Evolutionary conservation across 1,139 yeast genomes (phyloP).

Genomic region (Yamadazyma jaroonii): DNA sequence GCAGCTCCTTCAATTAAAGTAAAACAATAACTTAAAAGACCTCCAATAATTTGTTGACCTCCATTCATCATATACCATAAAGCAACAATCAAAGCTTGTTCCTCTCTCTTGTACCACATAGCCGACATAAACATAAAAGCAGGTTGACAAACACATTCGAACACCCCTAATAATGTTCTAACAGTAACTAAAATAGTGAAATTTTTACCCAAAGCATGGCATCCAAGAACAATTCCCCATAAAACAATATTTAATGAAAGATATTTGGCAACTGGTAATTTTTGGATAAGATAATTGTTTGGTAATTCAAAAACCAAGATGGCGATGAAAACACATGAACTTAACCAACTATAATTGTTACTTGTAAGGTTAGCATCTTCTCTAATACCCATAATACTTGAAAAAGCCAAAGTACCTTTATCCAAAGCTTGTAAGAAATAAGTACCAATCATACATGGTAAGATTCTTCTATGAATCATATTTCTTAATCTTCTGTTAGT

Average conservation of each 20-base stretch:
- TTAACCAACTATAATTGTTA: constrained; percentile 39
- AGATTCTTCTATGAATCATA: constrained; percentile 20
- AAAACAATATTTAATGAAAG: constrained; percentile 31
- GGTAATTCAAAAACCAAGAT: constrained; percentile 48
- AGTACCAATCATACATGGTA: constrained; percentile 36
- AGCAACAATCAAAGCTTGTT: constrained; percentile 36
- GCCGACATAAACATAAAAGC: constrained; percentile 40
- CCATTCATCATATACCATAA: constrained; percentile 42
- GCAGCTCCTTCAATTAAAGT: constrained; percentile 29
- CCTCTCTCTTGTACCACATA: constrained; percentile 40
- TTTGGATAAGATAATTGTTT: constrained; percentile 36
- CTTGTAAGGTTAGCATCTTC: constrained; percentile 23
- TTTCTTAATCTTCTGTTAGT: constrained; percentile 18
- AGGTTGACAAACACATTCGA: constrained; percentile 46
- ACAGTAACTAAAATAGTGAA: constrained; percentile 41
- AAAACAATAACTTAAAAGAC: constrained; percentile 38
- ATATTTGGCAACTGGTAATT: constrained; percentile 36
- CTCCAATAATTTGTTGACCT: constrained; percentile 40
- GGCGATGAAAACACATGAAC: constrained; percentile 43
- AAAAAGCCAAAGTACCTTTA: constrained; percentile 43
- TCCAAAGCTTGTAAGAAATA: constrained; percentile 47
- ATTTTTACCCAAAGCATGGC: constrained; percentile 34
- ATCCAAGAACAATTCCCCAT: constrained; percentile 43
- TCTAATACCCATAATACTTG: constrained; percentile 52
- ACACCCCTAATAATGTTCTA: constrained; percentile 38